Evolutionary conservation across 257 asterid species (phyloP), one percentile per base, ranked within the genome.

Genomic region (Eucommia ulmoides): DNA sequence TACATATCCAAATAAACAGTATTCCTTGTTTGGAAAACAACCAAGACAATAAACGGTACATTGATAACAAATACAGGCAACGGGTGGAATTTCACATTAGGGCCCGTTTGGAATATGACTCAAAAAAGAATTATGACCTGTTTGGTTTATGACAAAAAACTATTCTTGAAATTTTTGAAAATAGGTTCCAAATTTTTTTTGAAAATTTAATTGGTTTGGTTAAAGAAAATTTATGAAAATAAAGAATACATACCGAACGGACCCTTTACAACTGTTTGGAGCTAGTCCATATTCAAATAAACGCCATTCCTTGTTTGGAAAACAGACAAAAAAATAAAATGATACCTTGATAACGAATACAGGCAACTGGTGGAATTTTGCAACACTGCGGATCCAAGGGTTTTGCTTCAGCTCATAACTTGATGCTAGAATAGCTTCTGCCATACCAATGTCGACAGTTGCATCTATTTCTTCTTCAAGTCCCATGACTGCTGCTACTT

Each of bases 331-430:
- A 38, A 19, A 49, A 19, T 45, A 24, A 14, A 35, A 56, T 46
- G 18, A 71, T 73, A 89, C 98, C 94, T 78, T 89, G 56, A 89
- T 74, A 15, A 82, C 96, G 65, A 76, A 89, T 29, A 89, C 82
- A 41, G 96, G 93, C 55, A 85, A 60, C 63, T 76, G 81, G 59
- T 85, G 92, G 62, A 73, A 89, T 65, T 89, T 89, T 8, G 96
- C 98, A 63, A 89, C 81, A 11, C 96, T 81, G 16, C 86, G 91
- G 53, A 89, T 82, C 96, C 96, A 85, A 50, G 98, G 94, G 62
- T 82, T 85, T 70, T 73, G 83, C 64, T 82, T 82, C 73, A 89
- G 67, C 80, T 89, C 94, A 53, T 68, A 50, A 62, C 71, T 64
- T 26, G 96, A 82, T 48, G 79, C 89, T 51, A 89, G 69, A 73